These are phyloP conservation scores for Sabuloglossum arenarium DNA, from an alignment of 495 filamentous ascomycete species.

Conservation along the genomic window DNA sequence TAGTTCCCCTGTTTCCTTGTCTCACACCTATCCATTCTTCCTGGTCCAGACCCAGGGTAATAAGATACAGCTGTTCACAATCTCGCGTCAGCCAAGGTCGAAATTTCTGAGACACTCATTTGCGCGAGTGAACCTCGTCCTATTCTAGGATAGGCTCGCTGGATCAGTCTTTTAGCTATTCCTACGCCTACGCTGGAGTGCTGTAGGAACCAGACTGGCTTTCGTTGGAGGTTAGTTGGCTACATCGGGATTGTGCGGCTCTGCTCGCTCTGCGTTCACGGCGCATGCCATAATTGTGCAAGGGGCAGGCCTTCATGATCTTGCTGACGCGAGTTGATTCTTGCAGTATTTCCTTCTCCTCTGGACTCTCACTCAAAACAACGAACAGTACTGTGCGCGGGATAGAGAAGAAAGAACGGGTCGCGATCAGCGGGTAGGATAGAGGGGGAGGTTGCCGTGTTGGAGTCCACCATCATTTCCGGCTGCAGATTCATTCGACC, in stretches of 20 bases:
- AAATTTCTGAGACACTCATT: background rate
- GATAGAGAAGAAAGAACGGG: background rate
- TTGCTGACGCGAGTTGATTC: background rate
- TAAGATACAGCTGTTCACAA: background rate
- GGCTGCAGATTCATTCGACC: constrained; percentile 7
- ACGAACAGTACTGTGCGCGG: background rate
- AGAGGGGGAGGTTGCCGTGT: background rate
- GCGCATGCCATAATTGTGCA: background rate
- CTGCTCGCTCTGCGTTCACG: background rate
- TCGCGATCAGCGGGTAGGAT: background rate
- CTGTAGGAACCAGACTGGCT: background rate
- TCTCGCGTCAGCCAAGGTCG: background rate
- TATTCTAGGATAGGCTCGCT: background rate
- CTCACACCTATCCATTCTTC: background rate
- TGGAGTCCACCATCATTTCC: background rate
- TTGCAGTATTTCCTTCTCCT: background rate
- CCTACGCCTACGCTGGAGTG: background rate
- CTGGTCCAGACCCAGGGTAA: background rate
- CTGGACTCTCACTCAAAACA: background rate
- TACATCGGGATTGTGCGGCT: background rate
- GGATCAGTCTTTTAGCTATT: background rate
- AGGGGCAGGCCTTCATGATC: background rate
- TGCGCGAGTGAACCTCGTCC: too few relatives aligned
- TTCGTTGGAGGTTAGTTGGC: background rate
- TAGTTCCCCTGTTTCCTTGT: background rate